A percentile compares a stretch with the other conserved stretches of the same genome.
Evolutionary conservation across 2,329 filamentous ascomycete genomes (phyloP).

Genomic region (Moelleriella libera): DNA sequence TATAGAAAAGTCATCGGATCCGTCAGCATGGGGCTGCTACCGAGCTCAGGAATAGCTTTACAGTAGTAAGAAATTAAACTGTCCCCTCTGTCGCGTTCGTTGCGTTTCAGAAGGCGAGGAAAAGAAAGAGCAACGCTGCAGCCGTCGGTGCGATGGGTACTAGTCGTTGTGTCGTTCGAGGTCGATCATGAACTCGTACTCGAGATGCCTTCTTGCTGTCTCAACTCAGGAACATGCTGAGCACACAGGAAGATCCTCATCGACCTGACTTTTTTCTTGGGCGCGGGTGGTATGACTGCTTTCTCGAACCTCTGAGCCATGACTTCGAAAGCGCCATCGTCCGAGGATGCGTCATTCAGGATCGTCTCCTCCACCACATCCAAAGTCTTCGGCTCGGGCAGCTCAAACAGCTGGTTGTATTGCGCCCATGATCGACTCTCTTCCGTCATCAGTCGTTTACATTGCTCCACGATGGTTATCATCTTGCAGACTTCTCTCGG

Average conservation of each 20-base stretch:
- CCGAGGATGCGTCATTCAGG: slow-evolving; percentile 16
- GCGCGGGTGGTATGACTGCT: slow-evolving; percentile 31
- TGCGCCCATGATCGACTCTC: slow-evolving; percentile 35
- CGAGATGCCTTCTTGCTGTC: slow-evolving; percentile 25
- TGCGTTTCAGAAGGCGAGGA: no score
- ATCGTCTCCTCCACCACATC: slow-evolving; percentile 28
- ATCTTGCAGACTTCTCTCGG: slow-evolving; percentile 45
- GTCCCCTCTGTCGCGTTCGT: no score
- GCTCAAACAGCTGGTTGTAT: slow-evolving; percentile 42
- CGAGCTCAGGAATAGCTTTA: no score
- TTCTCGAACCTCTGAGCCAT: slow-evolving; percentile 43
- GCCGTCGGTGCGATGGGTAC: no score
- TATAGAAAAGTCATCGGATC: no score
- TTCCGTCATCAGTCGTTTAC: slow-evolving; percentile 39
- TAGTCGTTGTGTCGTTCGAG: no score
- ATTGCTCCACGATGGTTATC: slow-evolving; percentile 53
- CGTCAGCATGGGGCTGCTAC: no score
- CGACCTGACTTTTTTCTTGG: slow-evolving; percentile 32
- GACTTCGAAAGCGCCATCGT: slow-evolving; percentile 38
- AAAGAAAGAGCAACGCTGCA: no score
- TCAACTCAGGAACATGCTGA: slow-evolving; percentile 39
- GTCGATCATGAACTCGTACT: slow-evolving; percentile 13
- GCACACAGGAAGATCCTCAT: slow-evolving; percentile 47
- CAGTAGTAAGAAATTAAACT: no score
- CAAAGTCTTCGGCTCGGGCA: slow-evolving; percentile 17